Percentiles rank a stretch among this genome's conserved stretches.
These are phyloP conservation scores for Erodium texanum DNA, from an alignment of 441 rosid species.

Conservation along the genomic window DNA sequence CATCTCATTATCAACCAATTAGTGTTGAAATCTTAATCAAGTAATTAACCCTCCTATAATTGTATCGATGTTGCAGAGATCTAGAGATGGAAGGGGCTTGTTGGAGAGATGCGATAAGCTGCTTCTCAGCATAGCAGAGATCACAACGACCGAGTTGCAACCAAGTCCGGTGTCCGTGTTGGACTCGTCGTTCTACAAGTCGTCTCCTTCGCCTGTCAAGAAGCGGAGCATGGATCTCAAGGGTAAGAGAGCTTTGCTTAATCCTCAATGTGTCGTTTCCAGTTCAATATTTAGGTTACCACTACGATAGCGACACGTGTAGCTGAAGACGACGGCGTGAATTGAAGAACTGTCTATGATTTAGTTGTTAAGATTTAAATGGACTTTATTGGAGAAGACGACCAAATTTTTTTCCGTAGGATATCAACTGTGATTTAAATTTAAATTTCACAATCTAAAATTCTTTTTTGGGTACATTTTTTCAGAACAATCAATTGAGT, in stretches of 20 bases:
- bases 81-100: conserved; percentile 46
- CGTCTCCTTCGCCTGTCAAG: conserved; percentile 58
- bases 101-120: conserved; percentile 85
- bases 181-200: conserved; percentile 67
- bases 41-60: neutral
- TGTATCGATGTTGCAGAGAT: conserved; percentile 28
- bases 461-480: neutral
- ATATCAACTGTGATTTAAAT: too few species aligned
- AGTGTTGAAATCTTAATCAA: too few species aligned
- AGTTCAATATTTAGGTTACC: neutral
- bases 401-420: too few species aligned
- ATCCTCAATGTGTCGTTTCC: too few species aligned
- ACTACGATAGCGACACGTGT: neutral
- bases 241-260: conserved; percentile 38
- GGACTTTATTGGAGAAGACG: neutral
- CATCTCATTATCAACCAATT: too few species aligned
- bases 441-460: neutral
- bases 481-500: conserved; percentile 35
- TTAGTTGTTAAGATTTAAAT: neutral
- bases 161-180: conserved; percentile 96
- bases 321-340: neutral
- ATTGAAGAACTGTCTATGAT: neutral
- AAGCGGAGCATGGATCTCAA: conserved; percentile 56
- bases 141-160: conserved; percentile 56
- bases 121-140: conserved; percentile 76